Evolutionary conservation across 1,284 basidiomycete genomes (phyloP).

Genomic region (Polyporus tsugae): DNA sequence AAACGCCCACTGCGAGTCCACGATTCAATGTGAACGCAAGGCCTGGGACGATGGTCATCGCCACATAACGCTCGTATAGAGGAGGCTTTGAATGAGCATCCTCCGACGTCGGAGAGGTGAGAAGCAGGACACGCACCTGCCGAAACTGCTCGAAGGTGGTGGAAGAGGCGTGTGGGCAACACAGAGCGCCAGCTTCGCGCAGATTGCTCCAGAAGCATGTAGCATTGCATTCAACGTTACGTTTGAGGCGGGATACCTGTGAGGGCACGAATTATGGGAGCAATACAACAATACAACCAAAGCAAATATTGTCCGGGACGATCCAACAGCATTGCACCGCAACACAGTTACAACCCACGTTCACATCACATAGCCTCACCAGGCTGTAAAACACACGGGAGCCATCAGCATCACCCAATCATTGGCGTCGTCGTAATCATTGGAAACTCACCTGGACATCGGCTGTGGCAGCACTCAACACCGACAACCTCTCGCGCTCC

Average conservation of each 20-base stretch:
- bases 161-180: neutral
- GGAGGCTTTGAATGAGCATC: neutral
- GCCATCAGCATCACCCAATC: neutral
- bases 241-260: neutral
- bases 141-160: neutral
- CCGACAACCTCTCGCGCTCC: neutral
- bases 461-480: neutral
- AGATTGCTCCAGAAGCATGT: neutral
- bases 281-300: neutral
- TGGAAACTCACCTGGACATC: neutral
- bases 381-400: neutral
- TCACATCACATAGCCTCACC: slow-evolving; percentile 4
- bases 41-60: neutral
- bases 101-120: neutral
- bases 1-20: neutral
- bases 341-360: neutral
- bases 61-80: neutral
- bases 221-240: neutral
- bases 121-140: neutral
- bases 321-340: slow-evolving; percentile 4
- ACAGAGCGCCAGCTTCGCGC: neutral
- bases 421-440: neutral
- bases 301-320: neutral
- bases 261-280: neutral
- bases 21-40: neutral